phyloP scores from a whole-genome alignment of 768 basidiomycete species.

The Pisolithus albus region DNA sequence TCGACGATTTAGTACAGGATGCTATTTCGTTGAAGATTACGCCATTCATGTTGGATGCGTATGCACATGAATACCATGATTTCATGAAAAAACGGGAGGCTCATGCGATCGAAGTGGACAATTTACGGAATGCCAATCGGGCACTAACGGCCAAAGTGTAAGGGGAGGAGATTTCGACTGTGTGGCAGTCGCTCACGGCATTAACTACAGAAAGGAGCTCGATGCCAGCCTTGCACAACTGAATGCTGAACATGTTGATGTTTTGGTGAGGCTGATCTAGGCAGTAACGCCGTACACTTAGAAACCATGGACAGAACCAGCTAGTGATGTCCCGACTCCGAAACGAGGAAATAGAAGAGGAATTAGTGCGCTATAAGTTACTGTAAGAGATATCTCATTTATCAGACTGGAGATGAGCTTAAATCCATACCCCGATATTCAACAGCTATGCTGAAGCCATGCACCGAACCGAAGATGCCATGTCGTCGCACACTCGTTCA shows the following conservation, averaged over 20 bases:
- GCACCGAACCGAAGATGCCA: slow-evolving; percentile 68
- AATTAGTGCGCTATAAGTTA: slow-evolving; percentile 91
- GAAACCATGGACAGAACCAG: slow-evolving; percentile 60
- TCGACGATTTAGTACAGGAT: slow-evolving; percentile 83
- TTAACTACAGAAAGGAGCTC: slow-evolving; percentile 58
- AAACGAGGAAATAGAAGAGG: slow-evolving; percentile 89
- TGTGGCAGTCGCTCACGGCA: slow-evolving; percentile 4
- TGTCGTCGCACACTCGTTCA: slow-evolving; percentile 59
- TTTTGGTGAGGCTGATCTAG: slow-evolving; percentile 42
- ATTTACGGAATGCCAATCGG: slow-evolving; percentile 74
- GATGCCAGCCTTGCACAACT: slow-evolving; percentile 74
- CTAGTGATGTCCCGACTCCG: slow-evolving; percentile 83
- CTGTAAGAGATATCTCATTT: slow-evolving; percentile 38
- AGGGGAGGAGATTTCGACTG: slow-evolving; percentile 24
- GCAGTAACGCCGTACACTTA: background rate
- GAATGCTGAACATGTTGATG: slow-evolving; percentile 75
- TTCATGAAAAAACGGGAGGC: slow-evolving; percentile 69
- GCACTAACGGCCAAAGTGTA: slow-evolving; percentile 73
- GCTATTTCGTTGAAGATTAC: slow-evolving; percentile 83
- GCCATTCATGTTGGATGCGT: slow-evolving; percentile 92
- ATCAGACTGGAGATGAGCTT: background rate
- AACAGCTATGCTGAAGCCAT: slow-evolving; percentile 65
- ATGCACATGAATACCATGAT: slow-evolving; percentile 85
- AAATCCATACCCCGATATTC: background rate
- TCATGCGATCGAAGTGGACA: slow-evolving; percentile 79